Evolutionary conservation across 495 filamentous ascomycete genomes (phyloP), one percentile per base, ranked within the genome.

Genomic region (Paragyromitra xinjiangensis): DNA sequence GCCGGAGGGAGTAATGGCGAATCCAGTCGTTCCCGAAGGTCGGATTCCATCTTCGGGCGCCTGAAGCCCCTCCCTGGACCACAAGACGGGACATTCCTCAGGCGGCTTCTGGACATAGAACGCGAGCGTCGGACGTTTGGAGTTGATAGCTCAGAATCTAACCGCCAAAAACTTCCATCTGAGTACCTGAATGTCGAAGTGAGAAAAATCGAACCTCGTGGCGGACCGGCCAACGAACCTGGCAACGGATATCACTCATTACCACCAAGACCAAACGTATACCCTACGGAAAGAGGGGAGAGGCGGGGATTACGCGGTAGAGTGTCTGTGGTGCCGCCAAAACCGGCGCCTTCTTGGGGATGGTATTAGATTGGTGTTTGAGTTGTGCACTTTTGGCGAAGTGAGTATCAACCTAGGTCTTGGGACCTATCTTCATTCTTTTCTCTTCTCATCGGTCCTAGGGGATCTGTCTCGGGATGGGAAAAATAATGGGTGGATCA

Each of bases 1-100:
- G 34, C 3, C 0, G 5, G 6, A 44, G 1, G 39, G 3, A n/a
- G 3, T 12, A 24, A 4, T 1, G 2, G 2, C 12, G 6, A 29
- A 45, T 1, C 22, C 12, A 12, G 7, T 67, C 14, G 3, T 19
- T 37, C 19, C 6, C 39, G 39, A 45, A 5, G 34, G 7, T 2
- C 37, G 24, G 44, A 14, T 5, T 34, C 51, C 24, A 69, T 59
- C n/a, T 37, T 55, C n/a, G 5, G 11, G 24, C 8, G 39, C 14
- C 44, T 45, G 51, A 12, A 59, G 19, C 51, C 66, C 22, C 6
- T 58, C 24, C 51, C 66, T 34, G 66, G 66, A 5, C 66, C 66
- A 7, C 66, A 59, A 34, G 66, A 69, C 39, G 66, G 66, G 14
- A 69, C 66, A 19, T 69, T 59, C 53, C 37, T 69, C 53, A 69